Percentiles rank a stretch among this genome's conserved stretches.
phyloP scores from a whole-genome alignment of 306 rosid genomes.

The Vigna hirtella region DNA sequence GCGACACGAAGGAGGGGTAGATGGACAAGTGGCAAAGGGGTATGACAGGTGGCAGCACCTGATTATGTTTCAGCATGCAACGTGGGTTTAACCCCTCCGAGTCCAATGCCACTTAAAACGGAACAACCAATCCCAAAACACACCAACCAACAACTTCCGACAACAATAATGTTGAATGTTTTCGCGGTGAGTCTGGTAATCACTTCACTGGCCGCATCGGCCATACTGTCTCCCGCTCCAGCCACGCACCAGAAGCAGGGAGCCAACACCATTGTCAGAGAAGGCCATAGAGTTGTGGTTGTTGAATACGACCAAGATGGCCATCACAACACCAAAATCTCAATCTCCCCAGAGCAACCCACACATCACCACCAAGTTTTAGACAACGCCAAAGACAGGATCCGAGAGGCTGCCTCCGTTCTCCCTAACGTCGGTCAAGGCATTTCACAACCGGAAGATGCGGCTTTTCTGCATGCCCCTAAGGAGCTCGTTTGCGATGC shows the following conservation, averaged over 20 bases:
- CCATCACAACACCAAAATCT: constrained; percentile 67
- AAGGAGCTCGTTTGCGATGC: constrained; percentile 75
- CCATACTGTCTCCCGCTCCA: constrained; percentile 62
- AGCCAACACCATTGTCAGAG: constrained; percentile 59
- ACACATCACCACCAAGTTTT: not conserved
- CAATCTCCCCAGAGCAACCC: constrained; percentile 57
- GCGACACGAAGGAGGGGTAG: constrained; percentile 37
- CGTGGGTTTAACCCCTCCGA: constrained; percentile 34
- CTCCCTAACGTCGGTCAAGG: constrained; percentile 53
- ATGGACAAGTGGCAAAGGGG: constrained; percentile 20
- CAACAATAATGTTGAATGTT: constrained; percentile 61
- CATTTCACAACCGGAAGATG: constrained; percentile 19
- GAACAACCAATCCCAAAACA: not conserved
- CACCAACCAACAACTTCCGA: not conserved
- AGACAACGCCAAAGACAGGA: constrained; percentile 15
- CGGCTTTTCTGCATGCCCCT: constrained; percentile 23
- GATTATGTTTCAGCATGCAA: constrained; percentile 6
- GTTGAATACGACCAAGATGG: constrained; percentile 72
- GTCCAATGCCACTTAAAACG: not conserved
- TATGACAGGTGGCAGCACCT: constrained; percentile 17
- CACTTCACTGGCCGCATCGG: constrained; percentile 63
- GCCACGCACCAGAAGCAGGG: constrained; percentile 34
- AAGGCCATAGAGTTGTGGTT: constrained; percentile 72
- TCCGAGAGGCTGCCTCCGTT: constrained; percentile 54
- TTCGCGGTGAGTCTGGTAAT: constrained; percentile 57